These are phyloP conservation scores for Suillus lakei DNA, from an alignment of 768 basidiomycete genomes.

Conservation along the genomic window DNA sequence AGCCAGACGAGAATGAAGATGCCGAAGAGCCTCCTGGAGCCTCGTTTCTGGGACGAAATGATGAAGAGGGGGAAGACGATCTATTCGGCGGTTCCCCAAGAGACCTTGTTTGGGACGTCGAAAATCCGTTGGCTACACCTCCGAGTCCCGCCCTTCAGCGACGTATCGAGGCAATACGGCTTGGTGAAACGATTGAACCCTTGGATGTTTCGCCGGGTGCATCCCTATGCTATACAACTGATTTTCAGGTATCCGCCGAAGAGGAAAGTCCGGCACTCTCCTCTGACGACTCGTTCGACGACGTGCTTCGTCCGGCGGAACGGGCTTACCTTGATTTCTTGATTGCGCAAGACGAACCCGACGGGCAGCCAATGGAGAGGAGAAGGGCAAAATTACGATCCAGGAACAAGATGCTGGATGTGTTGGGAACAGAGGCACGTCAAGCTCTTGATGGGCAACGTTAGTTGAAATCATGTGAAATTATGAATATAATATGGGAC, in stretches of 20 bases:
- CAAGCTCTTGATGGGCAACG: conserved; percentile 7
- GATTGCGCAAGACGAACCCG: neutral
- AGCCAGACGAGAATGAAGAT: conserved; percentile 6
- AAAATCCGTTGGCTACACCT: conserved; percentile 14
- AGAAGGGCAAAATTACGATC: conserved; percentile 12
- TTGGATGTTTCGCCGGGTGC: neutral
- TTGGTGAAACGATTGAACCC: neutral
- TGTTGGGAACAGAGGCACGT: conserved; percentile 14
- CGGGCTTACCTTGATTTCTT: conserved; percentile 3
- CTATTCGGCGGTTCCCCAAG: too few relatives aligned
- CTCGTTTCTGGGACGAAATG: neutral
- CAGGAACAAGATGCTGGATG: conserved; percentile 13
- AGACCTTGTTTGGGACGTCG: conserved; percentile 20
- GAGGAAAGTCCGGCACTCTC: neutral
- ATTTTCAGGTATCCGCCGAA: neutral
- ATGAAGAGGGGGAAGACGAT: conserved; percentile 4
- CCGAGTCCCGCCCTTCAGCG: conserved; percentile 1
- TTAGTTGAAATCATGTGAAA: neutral
- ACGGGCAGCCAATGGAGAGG: neutral
- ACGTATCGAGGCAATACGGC: conserved; percentile 1
- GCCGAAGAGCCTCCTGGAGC: conserved; percentile 2
- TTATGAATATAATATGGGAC: neutral
- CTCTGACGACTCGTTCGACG: neutral
- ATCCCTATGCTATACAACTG: neutral
- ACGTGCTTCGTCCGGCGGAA: conserved; percentile 1